phyloP scores from a whole-genome alignment of 75 land plant species.

The Cunninghamia lanceolata region DNA sequence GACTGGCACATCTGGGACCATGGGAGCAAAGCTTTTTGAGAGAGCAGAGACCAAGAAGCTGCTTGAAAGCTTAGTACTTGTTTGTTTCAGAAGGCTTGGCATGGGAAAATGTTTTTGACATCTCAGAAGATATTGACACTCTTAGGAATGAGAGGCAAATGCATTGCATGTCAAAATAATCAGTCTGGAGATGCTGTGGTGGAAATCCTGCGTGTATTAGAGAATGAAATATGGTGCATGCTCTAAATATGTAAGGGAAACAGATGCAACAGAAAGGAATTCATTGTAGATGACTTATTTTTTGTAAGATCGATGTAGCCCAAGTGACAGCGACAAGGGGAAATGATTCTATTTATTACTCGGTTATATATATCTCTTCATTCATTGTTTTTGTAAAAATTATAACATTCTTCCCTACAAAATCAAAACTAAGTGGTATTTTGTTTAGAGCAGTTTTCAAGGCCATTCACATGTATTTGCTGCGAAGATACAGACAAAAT shows the following conservation, averaged over 20 bases:
- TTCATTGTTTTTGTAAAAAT: constrained; percentile 6
- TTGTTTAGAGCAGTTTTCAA: not conserved
- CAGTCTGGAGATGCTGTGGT: not conserved
- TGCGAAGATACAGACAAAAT: not conserved
- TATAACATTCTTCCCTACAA: not conserved
- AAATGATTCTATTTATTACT: not conserved
- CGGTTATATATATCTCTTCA: not conserved
- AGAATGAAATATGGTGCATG: not conserved
- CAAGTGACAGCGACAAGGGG: not conserved
- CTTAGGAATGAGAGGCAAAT: not conserved
- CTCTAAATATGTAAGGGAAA: not conserved
- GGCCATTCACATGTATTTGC: not conserved
- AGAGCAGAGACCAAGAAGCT: not conserved
- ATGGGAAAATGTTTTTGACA: not conserved
- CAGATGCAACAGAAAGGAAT: not conserved
- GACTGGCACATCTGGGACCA: not conserved
- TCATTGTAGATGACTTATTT: not conserved
- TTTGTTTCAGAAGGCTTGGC: not conserved
- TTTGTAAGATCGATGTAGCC: not conserved
- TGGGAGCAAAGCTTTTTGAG: not conserved
- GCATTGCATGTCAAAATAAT: not conserved
- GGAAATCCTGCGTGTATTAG: not conserved
- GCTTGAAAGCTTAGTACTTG: not conserved
- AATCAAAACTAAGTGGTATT: not conserved
- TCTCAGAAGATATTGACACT: not conserved